phyloP scores from a whole-genome alignment of 768 basidiomycete genomes.

The Podaxis sp. region DNA sequence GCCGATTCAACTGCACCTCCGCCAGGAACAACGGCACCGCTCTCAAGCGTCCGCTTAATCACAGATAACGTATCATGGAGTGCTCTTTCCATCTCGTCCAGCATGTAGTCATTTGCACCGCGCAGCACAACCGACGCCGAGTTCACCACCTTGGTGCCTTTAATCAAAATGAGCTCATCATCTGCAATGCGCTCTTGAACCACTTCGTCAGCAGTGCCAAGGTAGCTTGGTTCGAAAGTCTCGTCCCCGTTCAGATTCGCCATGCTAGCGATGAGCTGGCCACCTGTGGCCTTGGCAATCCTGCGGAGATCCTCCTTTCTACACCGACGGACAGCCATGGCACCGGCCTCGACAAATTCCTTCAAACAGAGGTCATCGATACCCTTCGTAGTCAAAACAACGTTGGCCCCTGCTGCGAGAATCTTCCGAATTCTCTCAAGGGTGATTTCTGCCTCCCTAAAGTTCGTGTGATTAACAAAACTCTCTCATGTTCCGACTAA shows the following conservation, averaged over 20 bases:
- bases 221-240: slow-evolving; percentile 87
- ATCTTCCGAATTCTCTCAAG: slow-evolving; percentile 96
- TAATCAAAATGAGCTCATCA: slow-evolving; percentile 95
- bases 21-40: slow-evolving; percentile 93
- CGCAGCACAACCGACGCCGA: slow-evolving; percentile 91
- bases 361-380: slow-evolving; percentile 98
- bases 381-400: slow-evolving; percentile 95
- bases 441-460: slow-evolving; percentile 92
- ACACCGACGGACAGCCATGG: slow-evolving; percentile 97
- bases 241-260: slow-evolving; percentile 98
- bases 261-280: slow-evolving; percentile 86
- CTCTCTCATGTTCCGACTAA: neutral
- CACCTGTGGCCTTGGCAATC: slow-evolving; percentile 96
- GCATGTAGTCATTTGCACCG: slow-evolving; percentile 98
- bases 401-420: slow-evolving; percentile 93
- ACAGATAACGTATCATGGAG: slow-evolving; percentile 93
- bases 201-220: slow-evolving; percentile 95
- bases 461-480: slow-evolving; percentile 5
- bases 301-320: slow-evolving; percentile 96
- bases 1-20: slow-evolving; percentile 98
- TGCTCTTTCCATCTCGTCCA: slow-evolving; percentile 99
- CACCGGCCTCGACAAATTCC: slow-evolving; percentile 98
- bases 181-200: slow-evolving; percentile 97
- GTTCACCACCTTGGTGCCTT: slow-evolving; percentile 96
- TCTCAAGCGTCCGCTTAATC: slow-evolving; percentile 96